Evolutionary conservation across 768 basidiomycete genomes (phyloP), one percentile per base, ranked within the genome.

Genomic region (Calocera viscosa): DNA sequence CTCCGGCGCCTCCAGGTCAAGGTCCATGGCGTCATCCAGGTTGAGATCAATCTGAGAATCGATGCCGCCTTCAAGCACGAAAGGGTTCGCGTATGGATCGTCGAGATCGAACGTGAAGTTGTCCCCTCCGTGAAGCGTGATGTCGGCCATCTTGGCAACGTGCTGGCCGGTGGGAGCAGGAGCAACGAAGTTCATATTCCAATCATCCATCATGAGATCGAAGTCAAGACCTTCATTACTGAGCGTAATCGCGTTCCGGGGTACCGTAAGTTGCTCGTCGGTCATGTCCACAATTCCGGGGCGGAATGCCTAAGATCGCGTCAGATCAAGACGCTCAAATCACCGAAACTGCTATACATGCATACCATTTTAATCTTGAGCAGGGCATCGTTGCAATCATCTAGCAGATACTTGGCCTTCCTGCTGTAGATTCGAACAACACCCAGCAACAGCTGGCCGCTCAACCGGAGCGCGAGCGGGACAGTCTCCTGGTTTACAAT

Each of bases 361-460:
- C 73, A 26, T 65, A 92, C 94, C 88, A 96, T 90, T 77, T 94
- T 95, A 63, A 97, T 94, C 76, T 94, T 93, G 40, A 94, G 79
- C 49, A 98, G 78, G 0, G 95, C 94, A 75, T 99, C 96, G 68
- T 96, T 96, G 74, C 95, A 97, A 74, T 99, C 96, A 73, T 99
- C 96, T 69, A 97, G 78, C 1, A 99, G 83, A 76, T 99, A 99
- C 74, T 97, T 96, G 19, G 94, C 94, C 76, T 99, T 99, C 49
- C 95, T 83, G 73, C 92, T 94, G 77, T 99, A 99, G 73, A 99
- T 98, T 66, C 96, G 84, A 65, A 95, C 93, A 53, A 99, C 95
- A 71, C 96, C 96, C 47, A 99, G 84, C 66, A 99, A 84, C 60
- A 99, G 82, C 72, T 98, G 96, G 3, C 96, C 96, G 49, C 92